Percentiles rank a stretch among this genome's conserved stretches.
These are phyloP conservation scores for Suillus discolor DNA, from an alignment of 768 basidiomycete genomes.

Conservation along the genomic window DNA sequence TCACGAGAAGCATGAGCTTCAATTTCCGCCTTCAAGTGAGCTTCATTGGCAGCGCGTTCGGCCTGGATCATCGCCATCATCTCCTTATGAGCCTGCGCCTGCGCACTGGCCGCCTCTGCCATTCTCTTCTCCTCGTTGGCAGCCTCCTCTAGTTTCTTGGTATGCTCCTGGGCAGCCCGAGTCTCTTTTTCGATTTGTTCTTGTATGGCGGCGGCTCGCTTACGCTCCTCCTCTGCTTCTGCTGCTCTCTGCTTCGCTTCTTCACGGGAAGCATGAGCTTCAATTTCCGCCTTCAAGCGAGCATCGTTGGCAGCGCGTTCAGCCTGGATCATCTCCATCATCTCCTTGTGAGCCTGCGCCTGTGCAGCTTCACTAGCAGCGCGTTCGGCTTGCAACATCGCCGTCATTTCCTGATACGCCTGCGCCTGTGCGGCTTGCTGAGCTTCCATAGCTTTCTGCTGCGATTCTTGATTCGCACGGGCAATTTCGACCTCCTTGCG, in stretches of 20 bases:
- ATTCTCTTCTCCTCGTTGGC: constrained; percentile 24
- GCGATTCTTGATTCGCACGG: not conserved
- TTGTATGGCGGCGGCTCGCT: constrained; percentile 11
- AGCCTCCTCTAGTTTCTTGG: constrained; percentile 1
- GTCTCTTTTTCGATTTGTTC: constrained; percentile 11
- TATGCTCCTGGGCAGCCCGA: constrained; percentile 13
- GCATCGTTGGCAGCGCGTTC: constrained; percentile 7
- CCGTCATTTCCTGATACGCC: not conserved
- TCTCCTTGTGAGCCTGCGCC: not conserved
- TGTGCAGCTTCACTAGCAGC: not conserved
- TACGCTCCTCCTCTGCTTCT: constrained; percentile 14
- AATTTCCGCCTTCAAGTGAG: constrained; percentile 11
- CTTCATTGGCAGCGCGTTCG: constrained; percentile 5
- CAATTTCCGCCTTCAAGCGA: constrained; percentile 13
- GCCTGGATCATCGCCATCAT: constrained; percentile 6
- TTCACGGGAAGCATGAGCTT: constrained; percentile 10
- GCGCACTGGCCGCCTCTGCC: constrained; percentile 11
- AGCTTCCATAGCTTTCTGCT: not conserved
- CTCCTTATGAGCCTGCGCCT: no score
- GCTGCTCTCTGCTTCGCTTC: not conserved
- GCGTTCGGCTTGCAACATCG: not conserved
- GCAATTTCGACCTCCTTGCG: constrained; percentile 2
- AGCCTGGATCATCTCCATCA: not conserved
- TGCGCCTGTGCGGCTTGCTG: not conserved
- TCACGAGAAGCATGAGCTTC: constrained; percentile 12